Base-by-base conservation (phyloP, 768 basidiomycete genomes). In the Hypholoma sublateritium region DNA sequence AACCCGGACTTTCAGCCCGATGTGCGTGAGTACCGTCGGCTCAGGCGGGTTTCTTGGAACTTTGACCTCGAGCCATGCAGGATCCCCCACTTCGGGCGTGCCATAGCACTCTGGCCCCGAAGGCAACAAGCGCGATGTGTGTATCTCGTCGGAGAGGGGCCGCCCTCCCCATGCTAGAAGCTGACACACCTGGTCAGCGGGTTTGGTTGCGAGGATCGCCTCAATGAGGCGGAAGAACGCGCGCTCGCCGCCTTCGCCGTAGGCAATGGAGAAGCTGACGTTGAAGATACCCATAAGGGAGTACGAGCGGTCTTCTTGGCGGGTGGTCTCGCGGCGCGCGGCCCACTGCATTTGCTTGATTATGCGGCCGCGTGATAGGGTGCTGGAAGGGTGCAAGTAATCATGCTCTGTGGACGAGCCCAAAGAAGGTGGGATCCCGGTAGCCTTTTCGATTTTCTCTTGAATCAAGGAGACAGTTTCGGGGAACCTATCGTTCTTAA, bases 221-320 rank as follows among this genome's bases (percentile, higher is more conserved):
- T 39, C 57, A 17, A 32, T 17, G 22, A 58, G 52, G 37, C 57
- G 50, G 39, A 53, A 53, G 28, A 58, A 58, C 0, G 57, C 57
- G 39, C 51, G 41, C 35, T 46, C 42, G n/a, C 17, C 19, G 4
- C 58, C 58, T 24, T 59, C 58, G 12, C 58, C 58, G 19, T 59
- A 59, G 6, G 58, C 54, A n/a, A 59, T 55, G 5, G 58, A 17
- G 13, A 59, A 35, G 34, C 22, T 55, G 19, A 59, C 54, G 25
- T 43, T 32, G 35, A 59, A 59, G 16, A 59, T 21, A 14, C 58
- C 58, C 22, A 59, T 39, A 9, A 59, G 53, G 7, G 22, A 55
- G 50, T 59, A 59, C 7, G 58, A 48, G 22, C 22, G 22, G 24
- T 59, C 58, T 19, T 59, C 58, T 17, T 13, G 34, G 17, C 58